phyloP scores from a whole-genome alignment of 495 filamentous ascomycete species.

The Penicillium daleae region DNA sequence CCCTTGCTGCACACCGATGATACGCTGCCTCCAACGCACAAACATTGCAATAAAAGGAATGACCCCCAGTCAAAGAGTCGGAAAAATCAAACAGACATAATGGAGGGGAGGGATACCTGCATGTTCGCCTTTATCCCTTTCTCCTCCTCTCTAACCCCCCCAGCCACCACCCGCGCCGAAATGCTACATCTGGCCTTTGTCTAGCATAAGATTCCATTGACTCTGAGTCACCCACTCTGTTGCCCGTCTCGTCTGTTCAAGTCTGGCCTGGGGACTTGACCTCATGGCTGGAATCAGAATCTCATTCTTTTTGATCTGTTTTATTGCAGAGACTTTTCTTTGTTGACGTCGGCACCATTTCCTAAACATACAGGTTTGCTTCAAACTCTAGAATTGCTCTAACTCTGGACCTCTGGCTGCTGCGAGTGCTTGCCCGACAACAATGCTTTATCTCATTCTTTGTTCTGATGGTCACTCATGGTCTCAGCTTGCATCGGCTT shows the following conservation, averaged over 20 bases:
- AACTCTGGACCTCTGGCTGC: background rate
- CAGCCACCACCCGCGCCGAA: slow-evolving; percentile 5
- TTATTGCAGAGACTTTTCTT: slow-evolving; percentile 2
- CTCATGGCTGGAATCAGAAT: slow-evolving; percentile 12
- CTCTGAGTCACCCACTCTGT: background rate
- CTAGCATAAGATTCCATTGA: slow-evolving; percentile 7
- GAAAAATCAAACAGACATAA: slow-evolving; percentile 2
- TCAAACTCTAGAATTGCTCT: background rate
- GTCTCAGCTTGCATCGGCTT: slow-evolving; percentile 1
- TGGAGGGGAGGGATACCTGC: background rate
- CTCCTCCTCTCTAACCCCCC: background rate
- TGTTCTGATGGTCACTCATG: background rate
- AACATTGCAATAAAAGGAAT: background rate
- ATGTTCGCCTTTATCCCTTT: slow-evolving; percentile 5
- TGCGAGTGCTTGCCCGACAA: background rate
- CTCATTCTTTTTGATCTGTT: slow-evolving; percentile 7
- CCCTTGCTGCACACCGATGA: slow-evolving; percentile 13
- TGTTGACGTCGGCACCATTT: background rate
- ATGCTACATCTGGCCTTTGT: slow-evolving; percentile 5
- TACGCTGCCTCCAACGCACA: background rate
- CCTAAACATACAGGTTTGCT: slow-evolving; percentile 2
- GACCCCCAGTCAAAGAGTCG: background rate
- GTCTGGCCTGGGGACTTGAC: slow-evolving; percentile 4
- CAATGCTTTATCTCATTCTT: slow-evolving; percentile 10
- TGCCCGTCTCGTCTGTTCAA: background rate